These are phyloP conservation scores for Mortierella sp. DNA, from an alignment of 371 early-diverging fungal species.

Conservation along the genomic window DNA sequence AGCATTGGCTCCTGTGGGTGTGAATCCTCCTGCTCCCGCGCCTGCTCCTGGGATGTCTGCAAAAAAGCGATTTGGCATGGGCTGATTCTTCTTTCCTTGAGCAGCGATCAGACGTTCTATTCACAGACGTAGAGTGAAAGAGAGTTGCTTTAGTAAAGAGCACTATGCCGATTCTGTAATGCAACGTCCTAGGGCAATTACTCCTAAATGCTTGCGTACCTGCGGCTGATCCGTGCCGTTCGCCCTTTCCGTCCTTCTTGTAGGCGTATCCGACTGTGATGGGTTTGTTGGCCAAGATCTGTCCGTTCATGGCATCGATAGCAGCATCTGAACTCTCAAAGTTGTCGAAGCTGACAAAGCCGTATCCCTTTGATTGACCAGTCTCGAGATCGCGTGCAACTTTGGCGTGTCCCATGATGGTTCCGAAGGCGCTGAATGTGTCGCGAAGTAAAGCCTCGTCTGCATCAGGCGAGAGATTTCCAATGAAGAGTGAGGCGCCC, in stretches of 20 bases:
- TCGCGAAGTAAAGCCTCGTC: slow-evolving; percentile 97
- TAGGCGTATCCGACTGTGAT: slow-evolving; percentile 94
- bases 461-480: slow-evolving; percentile 94
- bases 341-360: slow-evolving; percentile 93
- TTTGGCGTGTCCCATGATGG: slow-evolving; percentile 67
- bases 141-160: slow-evolving; percentile 5
- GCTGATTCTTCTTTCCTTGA: slow-evolving; percentile 85
- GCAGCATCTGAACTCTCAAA: slow-evolving; percentile 98
- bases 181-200: not conserved
- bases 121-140: not conserved
- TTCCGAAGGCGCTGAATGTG: slow-evolving; percentile 96
- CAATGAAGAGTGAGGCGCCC: slow-evolving; percentile 97
- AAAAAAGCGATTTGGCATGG: slow-evolving; percentile 79
- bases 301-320: slow-evolving; percentile 97
- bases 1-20: slow-evolving; percentile 57
- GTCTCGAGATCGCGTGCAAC: slow-evolving; percentile 93
- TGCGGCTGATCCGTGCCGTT: slow-evolving; percentile 97
- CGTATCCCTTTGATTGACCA: slow-evolving; percentile 93
- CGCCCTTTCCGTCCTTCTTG: slow-evolving; percentile 98
- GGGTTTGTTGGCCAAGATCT: slow-evolving; percentile 93
- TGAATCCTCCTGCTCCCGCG: slow-evolving; percentile 41
- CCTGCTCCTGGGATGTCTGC: slow-evolving; percentile 69
- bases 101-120: slow-evolving; percentile 94
- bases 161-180: not conserved
- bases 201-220: slow-evolving; percentile 58